Base-by-base conservation (phyloP, 257 asterid species). In the Solanum sitiens region DNA sequence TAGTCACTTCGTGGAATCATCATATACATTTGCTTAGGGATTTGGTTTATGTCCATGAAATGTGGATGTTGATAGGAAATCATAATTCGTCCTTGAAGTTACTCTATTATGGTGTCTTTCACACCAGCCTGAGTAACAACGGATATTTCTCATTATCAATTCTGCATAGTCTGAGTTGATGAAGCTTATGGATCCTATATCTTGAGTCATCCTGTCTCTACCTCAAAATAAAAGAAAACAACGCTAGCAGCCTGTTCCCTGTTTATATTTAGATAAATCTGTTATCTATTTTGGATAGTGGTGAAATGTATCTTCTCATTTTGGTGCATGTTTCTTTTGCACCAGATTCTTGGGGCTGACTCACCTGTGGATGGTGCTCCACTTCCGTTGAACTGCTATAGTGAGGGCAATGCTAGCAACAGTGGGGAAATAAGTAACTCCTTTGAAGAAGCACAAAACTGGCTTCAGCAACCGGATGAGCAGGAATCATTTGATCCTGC, bases 271-370 rank as follows among this genome's bases (percentile, higher is more conserved):
- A 3, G 68, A 47, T 30, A 50, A 45, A 80, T 11, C 27, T 79
- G 18, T 67, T 79, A 9, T 45, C 85, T 44, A 27, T 27, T 6
- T 47, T 47, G 70, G 85, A 80, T 80, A 47, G 30, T 30, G 70
- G 30, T 47, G 5, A 47, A 3, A 50, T 47, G 68, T 47, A 47
- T 47, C 44, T 80, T 47, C 68, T 80, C 70, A 80, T 47, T 47
- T 47, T 30, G 40, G 27, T 47, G 4, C 44, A 80, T 47, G 20
- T 80, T 47, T 80, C 67, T 80, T 11, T 50, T 80, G 85, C 85
- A 73, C 9, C 91, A 96, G 99, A 94, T 97, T 87, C 99, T 94
- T 87, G 95, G 92, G 73, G 82, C 94, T 12, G 96, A 92, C 42
- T 83, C 75, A 80, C 93, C 93, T 4, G 73, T 91, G 45, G 91